A percentile compares a stretch with the other conserved stretches of the same genome.
phyloP scores from a whole-genome alignment of 140 eudicot genomes.

The Bidens hawaiensis region DNA sequence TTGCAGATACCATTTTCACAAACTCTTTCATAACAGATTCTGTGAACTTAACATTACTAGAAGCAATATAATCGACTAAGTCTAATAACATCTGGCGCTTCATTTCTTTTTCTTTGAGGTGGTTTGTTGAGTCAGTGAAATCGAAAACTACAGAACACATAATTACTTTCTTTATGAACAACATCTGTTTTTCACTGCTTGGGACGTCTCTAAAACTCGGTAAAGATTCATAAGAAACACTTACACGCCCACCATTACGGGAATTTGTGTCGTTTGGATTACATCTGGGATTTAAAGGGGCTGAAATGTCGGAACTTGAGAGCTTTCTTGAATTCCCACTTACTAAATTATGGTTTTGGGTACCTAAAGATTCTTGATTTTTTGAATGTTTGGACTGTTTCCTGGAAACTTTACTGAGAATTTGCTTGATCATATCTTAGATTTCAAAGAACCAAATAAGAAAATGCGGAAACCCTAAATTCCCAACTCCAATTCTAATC shows the following conservation, averaged over 20 bases:
- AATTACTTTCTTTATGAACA: slow-evolving; percentile 60
- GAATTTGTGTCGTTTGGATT: slow-evolving; percentile 27
- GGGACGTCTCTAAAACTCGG: slow-evolving; percentile 78
- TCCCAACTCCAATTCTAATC: too few relatives aligned
- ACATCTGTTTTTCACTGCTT: slow-evolving; percentile 59
- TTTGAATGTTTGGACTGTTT: slow-evolving; percentile 60
- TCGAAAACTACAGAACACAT: slow-evolving; percentile 73
- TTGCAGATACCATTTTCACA: slow-evolving; percentile 73
- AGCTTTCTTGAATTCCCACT: slow-evolving; percentile 42
- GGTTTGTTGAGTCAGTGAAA: slow-evolving; percentile 71
- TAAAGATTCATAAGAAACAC: slow-evolving; percentile 58
- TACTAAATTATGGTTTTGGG: slow-evolving; percentile 28
- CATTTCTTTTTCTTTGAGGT: slow-evolving; percentile 72
- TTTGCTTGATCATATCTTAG: slow-evolving; percentile 66
- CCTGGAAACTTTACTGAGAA: slow-evolving; percentile 65
- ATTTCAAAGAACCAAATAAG: slow-evolving; percentile 13
- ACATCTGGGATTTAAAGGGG: slow-evolving; percentile 37
- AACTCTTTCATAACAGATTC: slow-evolving; percentile 68
- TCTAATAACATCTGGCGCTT: slow-evolving; percentile 77
- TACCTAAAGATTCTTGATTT: slow-evolving; percentile 37
- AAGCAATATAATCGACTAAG: slow-evolving; percentile 67
- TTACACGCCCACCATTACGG: slow-evolving; percentile 22
- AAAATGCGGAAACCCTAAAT: slow-evolving; percentile 10
- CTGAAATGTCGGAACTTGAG: slow-evolving; percentile 41
- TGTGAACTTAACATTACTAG: slow-evolving; percentile 51